Conservation (phyloP, 495 filamentous ascomycete species). For the Jackrogersella minutella region DNA sequence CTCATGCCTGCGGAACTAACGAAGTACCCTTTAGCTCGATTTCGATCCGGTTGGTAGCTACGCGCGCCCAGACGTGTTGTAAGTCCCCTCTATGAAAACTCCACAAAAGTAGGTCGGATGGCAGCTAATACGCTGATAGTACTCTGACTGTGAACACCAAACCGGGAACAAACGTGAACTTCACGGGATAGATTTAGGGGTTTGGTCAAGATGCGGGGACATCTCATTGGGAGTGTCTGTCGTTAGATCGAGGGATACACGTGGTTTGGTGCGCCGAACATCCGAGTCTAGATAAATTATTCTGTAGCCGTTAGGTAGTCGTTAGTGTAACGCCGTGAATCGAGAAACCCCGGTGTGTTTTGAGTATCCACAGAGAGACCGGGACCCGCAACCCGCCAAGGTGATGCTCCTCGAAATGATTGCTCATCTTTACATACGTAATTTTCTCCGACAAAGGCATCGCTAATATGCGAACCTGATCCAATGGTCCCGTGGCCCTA, state of each 20-base stretch:
- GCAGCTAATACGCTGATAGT: constrained; percentile 30
- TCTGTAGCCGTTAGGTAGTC: constrained; percentile 12
- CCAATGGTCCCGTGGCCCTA: constrained; percentile 21
- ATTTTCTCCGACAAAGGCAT: background rate
- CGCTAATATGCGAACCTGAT: constrained; percentile 16
- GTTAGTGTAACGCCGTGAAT: constrained; percentile 17
- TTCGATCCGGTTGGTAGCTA: constrained; percentile 55
- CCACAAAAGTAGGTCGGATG: background rate
- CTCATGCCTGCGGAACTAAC: constrained; percentile 1
- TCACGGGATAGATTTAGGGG: constrained; percentile 25
- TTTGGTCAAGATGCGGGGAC: background rate
- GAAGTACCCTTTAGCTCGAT: constrained; percentile 43
- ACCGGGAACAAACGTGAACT: constrained; percentile 46
- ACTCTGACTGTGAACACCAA: constrained; percentile 50
- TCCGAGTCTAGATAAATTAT: background rate
- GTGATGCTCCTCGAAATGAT: constrained; percentile 10
- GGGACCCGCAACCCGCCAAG: constrained; percentile 22
- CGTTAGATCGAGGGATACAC: constrained; percentile 14
- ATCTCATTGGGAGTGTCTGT: background rate
- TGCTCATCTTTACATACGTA: constrained; percentile 18
- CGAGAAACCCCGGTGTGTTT: constrained; percentile 12
- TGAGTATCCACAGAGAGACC: constrained; percentile 19
- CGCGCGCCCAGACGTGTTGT: constrained; percentile 54
- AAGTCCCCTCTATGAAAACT: constrained; percentile 24
- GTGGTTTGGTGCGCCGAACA: constrained; percentile 7